These are phyloP conservation scores for Dentipellis sp. DNA, from an alignment of 768 basidiomycete genomes.

Conservation along the genomic window DNA sequence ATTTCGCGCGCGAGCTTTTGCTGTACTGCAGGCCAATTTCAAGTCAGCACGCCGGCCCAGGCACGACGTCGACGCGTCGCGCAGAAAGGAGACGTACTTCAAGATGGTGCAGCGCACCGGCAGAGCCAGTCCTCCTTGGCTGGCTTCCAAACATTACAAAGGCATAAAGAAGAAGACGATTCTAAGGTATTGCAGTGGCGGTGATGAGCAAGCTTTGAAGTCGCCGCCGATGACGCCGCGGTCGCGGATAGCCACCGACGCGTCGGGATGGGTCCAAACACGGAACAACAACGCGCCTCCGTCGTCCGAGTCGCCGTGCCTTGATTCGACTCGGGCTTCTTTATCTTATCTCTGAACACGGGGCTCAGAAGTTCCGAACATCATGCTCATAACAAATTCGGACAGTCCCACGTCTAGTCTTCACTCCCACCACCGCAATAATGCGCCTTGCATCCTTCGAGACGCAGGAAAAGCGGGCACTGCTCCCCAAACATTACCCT, in stretches of 20 bases:
- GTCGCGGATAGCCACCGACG: background rate
- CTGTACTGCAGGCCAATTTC: conserved; percentile 42
- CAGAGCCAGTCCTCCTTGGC: background rate
- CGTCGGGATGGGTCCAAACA: background rate
- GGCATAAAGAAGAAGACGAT: background rate
- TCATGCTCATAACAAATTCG: no score
- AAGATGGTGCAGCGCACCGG: background rate
- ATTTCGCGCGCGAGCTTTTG: conserved; percentile 59
- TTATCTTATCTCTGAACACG: no score
- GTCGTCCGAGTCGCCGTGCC: no score
- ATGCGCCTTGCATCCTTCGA: background rate
- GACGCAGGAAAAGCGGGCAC: background rate
- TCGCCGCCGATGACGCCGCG: background rate
- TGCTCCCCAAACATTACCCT: conserved; percentile 2
- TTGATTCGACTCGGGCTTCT: no score
- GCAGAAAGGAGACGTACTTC: background rate
- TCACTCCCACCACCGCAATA: background rate
- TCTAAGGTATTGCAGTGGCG: background rate
- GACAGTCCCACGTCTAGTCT: background rate
- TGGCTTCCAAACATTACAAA: background rate
- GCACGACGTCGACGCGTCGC: no score
- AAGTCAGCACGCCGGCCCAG: background rate
- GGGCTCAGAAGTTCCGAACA: no score
- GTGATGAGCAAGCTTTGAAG: background rate
- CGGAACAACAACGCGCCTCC: no score